Evolutionary conservation across 768 basidiomycete species (phyloP).

Genomic region (Austroboletus eburneus): DNA sequence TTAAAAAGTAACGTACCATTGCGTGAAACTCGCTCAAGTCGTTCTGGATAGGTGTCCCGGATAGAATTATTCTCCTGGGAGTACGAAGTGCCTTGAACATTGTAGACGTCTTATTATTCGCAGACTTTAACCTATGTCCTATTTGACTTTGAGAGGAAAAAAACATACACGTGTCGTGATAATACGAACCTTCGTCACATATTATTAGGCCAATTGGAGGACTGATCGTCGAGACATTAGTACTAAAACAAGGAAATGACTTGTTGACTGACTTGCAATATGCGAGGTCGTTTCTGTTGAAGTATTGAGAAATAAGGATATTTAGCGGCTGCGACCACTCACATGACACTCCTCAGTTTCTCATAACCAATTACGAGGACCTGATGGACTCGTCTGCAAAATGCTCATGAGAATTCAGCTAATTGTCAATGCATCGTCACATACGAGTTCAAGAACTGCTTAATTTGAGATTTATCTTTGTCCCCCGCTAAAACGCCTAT

Average conservation of each 20-base stretch:
- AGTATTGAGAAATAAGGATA: neutral
- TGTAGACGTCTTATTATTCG: conserved; percentile 82
- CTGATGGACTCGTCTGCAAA: conserved; percentile 62
- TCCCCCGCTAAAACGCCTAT: conserved; percentile 58
- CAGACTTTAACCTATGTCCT: conserved; percentile 92
- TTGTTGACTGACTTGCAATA: conserved; percentile 54
- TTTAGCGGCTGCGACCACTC: conserved; percentile 23
- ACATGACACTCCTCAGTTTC: conserved; percentile 80
- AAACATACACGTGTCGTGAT: neutral
- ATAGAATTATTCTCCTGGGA: conserved; percentile 78
- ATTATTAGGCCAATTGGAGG: conserved; percentile 92
- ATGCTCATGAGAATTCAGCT: neutral
- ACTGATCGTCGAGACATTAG: conserved; percentile 33
- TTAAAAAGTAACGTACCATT: conserved; percentile 59
- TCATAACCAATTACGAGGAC: conserved; percentile 96
- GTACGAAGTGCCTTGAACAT: conserved; percentile 82
- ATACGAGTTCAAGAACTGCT: conserved; percentile 72
- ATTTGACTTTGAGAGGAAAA: neutral
- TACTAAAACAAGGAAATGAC: neutral
- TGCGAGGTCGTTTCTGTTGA: conserved; percentile 47
- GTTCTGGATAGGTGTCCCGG: conserved; percentile 97
- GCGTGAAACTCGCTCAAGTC: conserved; percentile 93
- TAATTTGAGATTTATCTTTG: conserved; percentile 51
- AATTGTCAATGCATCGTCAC: conserved; percentile 20
- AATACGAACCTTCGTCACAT: conserved; percentile 81